Conservation (phyloP, 1,139 yeast species). For the Geotrichum histeridarum region DNA sequence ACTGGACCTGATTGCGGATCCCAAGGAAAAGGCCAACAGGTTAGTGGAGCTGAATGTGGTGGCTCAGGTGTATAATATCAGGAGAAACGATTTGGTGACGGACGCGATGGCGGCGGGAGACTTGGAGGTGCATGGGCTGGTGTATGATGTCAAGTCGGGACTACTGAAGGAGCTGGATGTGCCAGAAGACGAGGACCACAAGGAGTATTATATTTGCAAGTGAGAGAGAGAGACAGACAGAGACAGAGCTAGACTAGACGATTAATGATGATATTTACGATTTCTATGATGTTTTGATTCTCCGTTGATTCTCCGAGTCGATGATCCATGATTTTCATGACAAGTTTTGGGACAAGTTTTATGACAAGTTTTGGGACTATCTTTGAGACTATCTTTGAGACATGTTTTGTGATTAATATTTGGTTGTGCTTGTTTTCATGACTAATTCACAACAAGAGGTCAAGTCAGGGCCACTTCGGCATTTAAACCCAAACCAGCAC, state of each 20-base stretch:
- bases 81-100: conserved; percentile 70
- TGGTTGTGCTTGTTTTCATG: neutral
- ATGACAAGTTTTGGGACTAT: neutral
- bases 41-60: conserved; percentile 78
- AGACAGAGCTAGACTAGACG: neutral
- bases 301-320: neutral
- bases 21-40: conserved; percentile 52
- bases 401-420: neutral
- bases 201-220: conserved; percentile 23
- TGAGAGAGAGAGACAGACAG: too few species aligned
- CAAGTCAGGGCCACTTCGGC: too few species aligned
- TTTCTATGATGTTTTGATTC: neutral
- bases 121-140: conserved; percentile 82
- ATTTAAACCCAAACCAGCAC: too few species aligned
- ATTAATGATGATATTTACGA: neutral
- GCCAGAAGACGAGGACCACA: conserved; percentile 33
- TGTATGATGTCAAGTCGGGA: conserved; percentile 83
- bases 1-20: conserved; percentile 38
- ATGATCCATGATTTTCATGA: neutral
- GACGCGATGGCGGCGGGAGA: conserved; percentile 65
- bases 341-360: too few species aligned
- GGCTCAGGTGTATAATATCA: conserved; percentile 51
- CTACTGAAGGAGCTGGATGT: conserved; percentile 46
- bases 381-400: neutral
- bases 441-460: neutral